Conservation (phyloP, 768 basidiomycete genomes). For the Coprinellus micaceus region DNA sequence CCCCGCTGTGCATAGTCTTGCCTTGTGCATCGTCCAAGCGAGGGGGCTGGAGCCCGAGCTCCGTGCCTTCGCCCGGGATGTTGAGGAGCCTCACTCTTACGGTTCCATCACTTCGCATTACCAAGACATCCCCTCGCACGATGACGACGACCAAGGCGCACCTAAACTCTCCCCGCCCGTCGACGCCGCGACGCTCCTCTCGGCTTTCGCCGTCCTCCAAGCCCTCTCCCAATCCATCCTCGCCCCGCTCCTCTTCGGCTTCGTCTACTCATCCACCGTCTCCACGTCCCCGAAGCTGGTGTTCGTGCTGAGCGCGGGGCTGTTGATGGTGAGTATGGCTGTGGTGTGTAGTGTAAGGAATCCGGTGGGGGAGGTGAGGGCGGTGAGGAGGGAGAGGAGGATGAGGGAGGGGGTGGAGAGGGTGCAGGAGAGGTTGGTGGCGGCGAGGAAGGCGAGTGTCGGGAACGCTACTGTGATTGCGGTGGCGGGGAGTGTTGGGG, state of each 20-base stretch:
- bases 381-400: slow-evolving; percentile 16
- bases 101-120: too few species aligned
- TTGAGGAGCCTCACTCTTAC: too few species aligned
- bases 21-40: slow-evolving; percentile 56
- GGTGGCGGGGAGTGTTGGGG: too few species aligned
- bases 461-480: too few species aligned
- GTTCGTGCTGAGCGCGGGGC: slow-evolving; percentile 52
- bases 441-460: neutral
- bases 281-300: slow-evolving; percentile 67
- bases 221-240: slow-evolving; percentile 65
- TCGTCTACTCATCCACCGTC: slow-evolving; percentile 68
- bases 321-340: slow-evolving; percentile 40
- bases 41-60: slow-evolving; percentile 28
- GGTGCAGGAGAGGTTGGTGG: slow-evolving; percentile 26
- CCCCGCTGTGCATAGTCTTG: slow-evolving; percentile 72
- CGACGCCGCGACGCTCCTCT: slow-evolving; percentile 56
- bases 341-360: slow-evolving; percentile 39
- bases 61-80: neutral
- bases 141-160: neutral
- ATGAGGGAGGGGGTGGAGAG: slow-evolving; percentile 9
- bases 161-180: neutral
- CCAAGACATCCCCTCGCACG: neutral
- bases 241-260: slow-evolving; percentile 71
- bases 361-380: slow-evolving; percentile 25
- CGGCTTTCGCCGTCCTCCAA: slow-evolving; percentile 68